Conservation (phyloP, 2,329 filamentous ascomycete genomes). For the Gnomoniopsis smithogilvyi region DNA sequence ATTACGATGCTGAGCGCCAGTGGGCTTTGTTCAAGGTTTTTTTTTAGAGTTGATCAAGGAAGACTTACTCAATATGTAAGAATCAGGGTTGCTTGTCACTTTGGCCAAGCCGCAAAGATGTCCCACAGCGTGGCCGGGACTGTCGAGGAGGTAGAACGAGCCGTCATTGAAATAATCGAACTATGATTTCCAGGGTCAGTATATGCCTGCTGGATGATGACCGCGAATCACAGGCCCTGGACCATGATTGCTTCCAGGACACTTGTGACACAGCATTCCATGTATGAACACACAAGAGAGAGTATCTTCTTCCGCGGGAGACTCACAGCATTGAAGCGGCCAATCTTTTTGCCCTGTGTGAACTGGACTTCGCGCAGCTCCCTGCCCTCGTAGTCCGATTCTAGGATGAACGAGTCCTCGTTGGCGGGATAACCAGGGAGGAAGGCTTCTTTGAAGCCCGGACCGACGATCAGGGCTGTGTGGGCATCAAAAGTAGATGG, state of each 20-base stretch:
- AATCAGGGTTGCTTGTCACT: conserved; percentile 27
- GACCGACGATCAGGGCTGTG: conserved; percentile 25
- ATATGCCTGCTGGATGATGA: too few relatives aligned
- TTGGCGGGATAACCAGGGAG: conserved; percentile 21
- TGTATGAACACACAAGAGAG: too few relatives aligned
- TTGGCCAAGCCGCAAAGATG: conserved; percentile 34
- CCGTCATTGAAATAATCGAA: conserved; percentile 17
- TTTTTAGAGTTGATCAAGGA: too few relatives aligned
- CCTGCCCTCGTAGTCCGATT: conserved; percentile 25
- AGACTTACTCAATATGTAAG: conserved; percentile 33
- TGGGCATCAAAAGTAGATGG: conserved; percentile 22
- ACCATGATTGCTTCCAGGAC: too few relatives aligned
- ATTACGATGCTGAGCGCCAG: too few relatives aligned
- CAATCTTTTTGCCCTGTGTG: conserved; percentile 20
- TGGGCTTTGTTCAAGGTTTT: too few relatives aligned
- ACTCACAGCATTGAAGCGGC: conserved; percentile 13
- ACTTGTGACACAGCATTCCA: too few relatives aligned
- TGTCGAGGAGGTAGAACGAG: conserved; percentile 16
- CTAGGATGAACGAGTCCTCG: conserved; percentile 19
- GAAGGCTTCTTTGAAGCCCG: conserved; percentile 29
- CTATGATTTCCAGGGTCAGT: too few relatives aligned
- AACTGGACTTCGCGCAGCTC: conserved; percentile 25
- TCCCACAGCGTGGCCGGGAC: conserved; percentile 12
- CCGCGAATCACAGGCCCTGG: too few relatives aligned
- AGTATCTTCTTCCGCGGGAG: too few relatives aligned